Evolutionary conservation across 73 alveolate genomes (phyloP), one percentile per base, ranked within the genome.

Genomic region (Paramecium sexaurelia): DNA sequence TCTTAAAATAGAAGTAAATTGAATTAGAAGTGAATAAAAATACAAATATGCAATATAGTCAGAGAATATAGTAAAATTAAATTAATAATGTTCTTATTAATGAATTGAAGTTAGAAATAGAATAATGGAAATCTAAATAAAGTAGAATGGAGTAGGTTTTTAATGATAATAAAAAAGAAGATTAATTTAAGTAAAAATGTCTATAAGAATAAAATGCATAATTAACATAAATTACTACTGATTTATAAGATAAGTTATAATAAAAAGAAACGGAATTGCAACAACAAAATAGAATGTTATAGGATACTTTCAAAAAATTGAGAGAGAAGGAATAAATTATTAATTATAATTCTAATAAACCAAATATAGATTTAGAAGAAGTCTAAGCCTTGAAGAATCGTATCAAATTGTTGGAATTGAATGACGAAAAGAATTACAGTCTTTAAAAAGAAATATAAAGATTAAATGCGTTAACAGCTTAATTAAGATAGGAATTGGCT

Each of bases 61-160:
- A 61, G 24, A 61, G 43, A 61, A 15, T 61, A 9, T 32, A 61
- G 26, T 29, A 61, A 29, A 61, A 29, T 29, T 61, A 61, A 32
- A 19, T 26, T 7, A 61, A 61, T 61, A 61, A 61, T 26, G 83
- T 61, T 24, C 43, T 61, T 13, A 32, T 61, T 32, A 61, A 61
- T 61, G 83, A 61, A 61, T 20, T 61, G 6, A 61, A 61, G 26
- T 32, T 61, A 11, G 83, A 61, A 24, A 61, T 61, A 29, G 83
- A 61, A 26, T 29, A 61, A 61, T 61, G 83, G 83, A 61, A 61
- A 29, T 61, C 83, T 4, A 61, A 61, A 61, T 29, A 29, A 61
- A 32, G 83, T 10, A 61, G 83, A 61, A 61, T 61, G 83, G 83
- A 61, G 11, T 24, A 61, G 26, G 43, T 61, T 5, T 61, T 26